Base-by-base conservation (phyloP, 116 monocot species). In the Posidonia oceanica region DNA sequence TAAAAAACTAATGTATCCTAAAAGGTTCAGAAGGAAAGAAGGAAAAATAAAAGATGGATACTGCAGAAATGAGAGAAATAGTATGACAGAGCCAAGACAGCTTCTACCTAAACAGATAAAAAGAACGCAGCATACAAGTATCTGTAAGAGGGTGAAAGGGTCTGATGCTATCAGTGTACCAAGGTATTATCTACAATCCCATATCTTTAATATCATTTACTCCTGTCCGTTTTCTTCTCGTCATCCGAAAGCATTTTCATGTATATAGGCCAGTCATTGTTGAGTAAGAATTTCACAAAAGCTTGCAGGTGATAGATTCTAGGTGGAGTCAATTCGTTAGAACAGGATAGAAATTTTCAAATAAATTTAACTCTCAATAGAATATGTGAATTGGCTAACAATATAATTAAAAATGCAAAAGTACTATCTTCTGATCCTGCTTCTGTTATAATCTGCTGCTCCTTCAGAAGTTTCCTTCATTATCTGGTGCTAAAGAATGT, bases 101-200 rank as follows among this genome's bases (percentile, higher is more conserved):
- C 21, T 61, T 61, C 48, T 10, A 6, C 12, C 48, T 48, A 12
- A 48, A 48, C 48, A 7, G 12, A 48, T 10, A 48, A 48, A 29
- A 8, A 36, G 13, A 14, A 36, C n/a, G 39, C 15, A 17, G 39
- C 4, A 16, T 17, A 66, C 41, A 42, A 29, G 1, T 29, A 29
- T 29, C 29, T 29, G 29, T 29, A 29, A 29, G 29, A 29, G 29
- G 14, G 41, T 10, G 42, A 6, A 66, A 2, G n/a, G 66, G 17
- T 40, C 61, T 61, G 61, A 61, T 61, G 36, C 22, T 61, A 36
- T 61, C 23, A 61, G 61, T 61, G 22, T 61, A 61, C 20, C 61
- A 23, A 61, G 22, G 7, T 18, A 57, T 16, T 57, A 4, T 57
- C 57, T 57, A 57, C 18, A 57, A 17, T 16, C 4, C 18, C 18